Evolutionary conservation across 805 yeast genomes (phyloP).

Genomic region (Candida tammaniensis): DNA sequence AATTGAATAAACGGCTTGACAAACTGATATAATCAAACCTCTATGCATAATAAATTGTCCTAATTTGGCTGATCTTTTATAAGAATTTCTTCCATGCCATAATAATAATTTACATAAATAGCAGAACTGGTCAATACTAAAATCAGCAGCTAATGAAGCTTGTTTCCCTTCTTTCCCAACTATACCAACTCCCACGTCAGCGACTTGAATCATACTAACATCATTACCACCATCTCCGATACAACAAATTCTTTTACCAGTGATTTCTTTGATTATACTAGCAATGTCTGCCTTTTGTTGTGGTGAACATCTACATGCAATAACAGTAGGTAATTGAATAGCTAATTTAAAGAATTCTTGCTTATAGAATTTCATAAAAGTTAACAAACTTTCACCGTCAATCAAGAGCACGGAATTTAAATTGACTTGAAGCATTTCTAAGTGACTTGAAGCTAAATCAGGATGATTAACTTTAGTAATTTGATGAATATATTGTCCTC

Average conservation of each 20-base stretch:
- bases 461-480: slow-evolving; percentile 65
- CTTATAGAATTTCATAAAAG: slow-evolving; percentile 59
- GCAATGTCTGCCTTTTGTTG: slow-evolving; percentile 99
- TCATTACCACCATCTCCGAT: slow-evolving; percentile 99
- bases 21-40: slow-evolving; percentile 88
- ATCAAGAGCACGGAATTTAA: slow-evolving; percentile 72
- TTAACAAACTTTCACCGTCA: slow-evolving; percentile 88
- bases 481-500: slow-evolving; percentile 92
- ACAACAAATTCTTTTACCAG: slow-evolving; percentile 91
- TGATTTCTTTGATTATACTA: slow-evolving; percentile 64
- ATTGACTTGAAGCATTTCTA: slow-evolving; percentile 68
- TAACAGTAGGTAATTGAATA: slow-evolving; percentile 83
- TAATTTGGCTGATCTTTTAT: slow-evolving; percentile 90
- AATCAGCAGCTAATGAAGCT: slow-evolving; percentile 96
- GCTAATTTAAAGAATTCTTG: slow-evolving; percentile 77
- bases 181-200: slow-evolving; percentile 98
- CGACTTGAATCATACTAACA: slow-evolving; percentile 97
- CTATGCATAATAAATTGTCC: slow-evolving; percentile 97
- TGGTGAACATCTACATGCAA: slow-evolving; percentile 98
- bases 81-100: slow-evolving; percentile 98
- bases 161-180: slow-evolving; percentile 99
- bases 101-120: slow-evolving; percentile 79
- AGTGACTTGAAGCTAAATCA: slow-evolving; percentile 66
- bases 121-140: slow-evolving; percentile 88
- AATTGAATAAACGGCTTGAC: slow-evolving; percentile 91